A percentile compares a stretch with the other conserved stretches of the same genome.
Conservation (phyloP, 257 asterid species). For the Handroanthus guayacan region DNA sequence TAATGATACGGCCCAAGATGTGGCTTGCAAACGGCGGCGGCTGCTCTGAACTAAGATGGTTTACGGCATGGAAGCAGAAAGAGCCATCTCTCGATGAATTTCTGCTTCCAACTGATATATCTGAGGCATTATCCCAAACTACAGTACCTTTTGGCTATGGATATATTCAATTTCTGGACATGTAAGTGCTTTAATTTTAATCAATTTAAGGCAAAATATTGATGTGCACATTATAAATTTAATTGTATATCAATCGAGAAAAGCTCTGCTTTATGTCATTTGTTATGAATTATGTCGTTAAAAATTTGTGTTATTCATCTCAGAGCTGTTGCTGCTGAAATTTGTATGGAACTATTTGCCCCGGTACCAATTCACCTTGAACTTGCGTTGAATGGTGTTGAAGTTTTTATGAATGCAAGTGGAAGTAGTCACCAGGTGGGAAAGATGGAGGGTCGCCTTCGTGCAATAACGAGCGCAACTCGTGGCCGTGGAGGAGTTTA, state of each 20-base stretch:
- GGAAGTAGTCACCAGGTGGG: conserved; percentile 73
- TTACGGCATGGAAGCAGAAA: conserved; percentile 86
- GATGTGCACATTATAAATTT: no score
- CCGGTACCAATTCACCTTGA: conserved; percentile 73
- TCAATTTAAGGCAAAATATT: neutral
- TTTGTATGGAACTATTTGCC: conserved; percentile 75
- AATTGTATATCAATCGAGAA: no score
- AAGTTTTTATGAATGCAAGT: conserved; percentile 89
- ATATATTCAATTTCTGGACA: conserved; percentile 73
- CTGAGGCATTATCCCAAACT: conserved; percentile 63
- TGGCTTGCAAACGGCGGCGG: conserved; percentile 84
- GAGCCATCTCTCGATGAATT: conserved; percentile 60
- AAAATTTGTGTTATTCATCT: neutral
- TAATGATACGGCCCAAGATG: conserved; percentile 88
- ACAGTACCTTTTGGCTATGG: conserved; percentile 88
- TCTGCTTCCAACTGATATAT: conserved; percentile 62
- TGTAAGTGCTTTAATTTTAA: conserved; percentile 46
- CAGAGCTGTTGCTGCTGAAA: conserved; percentile 88
- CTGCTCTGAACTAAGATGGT: conserved; percentile 76
- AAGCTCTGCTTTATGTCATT: no score
- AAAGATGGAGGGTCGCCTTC: conserved; percentile 69
- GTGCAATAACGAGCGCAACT: conserved; percentile 71
- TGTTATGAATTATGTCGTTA: no score
- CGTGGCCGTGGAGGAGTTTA: conserved; percentile 82
- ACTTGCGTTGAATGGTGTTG: conserved; percentile 85